Base-by-base conservation (phyloP, 345 rosid species). In the Eucalyptus coolabah region DNA sequence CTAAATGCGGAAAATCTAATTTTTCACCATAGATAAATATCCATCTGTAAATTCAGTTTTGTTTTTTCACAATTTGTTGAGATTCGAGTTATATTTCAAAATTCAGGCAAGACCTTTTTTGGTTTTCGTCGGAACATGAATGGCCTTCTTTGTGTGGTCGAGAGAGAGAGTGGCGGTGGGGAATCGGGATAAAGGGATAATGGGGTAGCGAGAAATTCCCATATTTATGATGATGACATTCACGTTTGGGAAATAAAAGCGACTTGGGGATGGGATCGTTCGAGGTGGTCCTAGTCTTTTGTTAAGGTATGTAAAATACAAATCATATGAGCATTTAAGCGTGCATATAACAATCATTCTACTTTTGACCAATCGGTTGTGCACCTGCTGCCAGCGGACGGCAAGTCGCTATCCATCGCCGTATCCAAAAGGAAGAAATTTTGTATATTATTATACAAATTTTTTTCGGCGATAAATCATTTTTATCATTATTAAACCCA, bases 401-500 rank as follows among this genome's bases (percentile, higher is more conserved):
- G 1, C 11, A 53, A 1, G 59, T 53, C 0, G 11, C 1, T 0
- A 1, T 53, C 0, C 2, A 0, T 53, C 0, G 0, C 2, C 2
- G 0, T 53, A 53, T 53, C 2, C 2, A 53, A 0, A 1, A 53
- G 1, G 0, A 53, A 53, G 59, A 53, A 8, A 53, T 53, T 53
- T 53, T 53, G 1, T 53, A 0, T 53, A 1, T 53, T 53, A 53
- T 21, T 0, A 53, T 53, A 21, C 5, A 0, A 53, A 53, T 53
- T 0, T 53, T 1, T 53, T 19, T 19, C 0, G 0, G 0, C 1
- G 1, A 53, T 0, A 53, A 53, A 8, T 53, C 1, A 53, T 53
- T 53, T 53, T 51, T 51, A 51, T 51, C 0, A 0, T 51, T 53
- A 8, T 53, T 0, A 53, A 53, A 53, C 5, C 0, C 5, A 0